Conservation (phyloP, 2,329 filamentous ascomycete species). For the Colletotrichum echinochloae region DNA sequence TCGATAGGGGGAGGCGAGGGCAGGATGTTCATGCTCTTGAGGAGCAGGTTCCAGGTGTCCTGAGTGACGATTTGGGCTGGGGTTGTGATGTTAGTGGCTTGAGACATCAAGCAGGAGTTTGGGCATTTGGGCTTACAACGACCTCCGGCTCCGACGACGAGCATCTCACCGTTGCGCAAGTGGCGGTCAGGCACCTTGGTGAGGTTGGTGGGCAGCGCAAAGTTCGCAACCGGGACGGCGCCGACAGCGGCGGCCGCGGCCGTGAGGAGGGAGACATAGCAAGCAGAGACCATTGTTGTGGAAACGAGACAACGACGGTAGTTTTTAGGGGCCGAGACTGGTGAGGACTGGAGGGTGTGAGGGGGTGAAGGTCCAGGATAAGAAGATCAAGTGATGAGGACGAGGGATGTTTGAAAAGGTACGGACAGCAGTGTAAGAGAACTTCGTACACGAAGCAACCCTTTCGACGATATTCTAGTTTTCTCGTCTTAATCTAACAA, state of each 20-base stretch:
- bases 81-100: background rate
- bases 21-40: slow-evolving; percentile 6
- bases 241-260: slow-evolving; percentile 9
- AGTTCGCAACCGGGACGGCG: slow-evolving; percentile 14
- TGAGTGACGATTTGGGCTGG: slow-evolving; percentile 24
- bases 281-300: slow-evolving; percentile 21
- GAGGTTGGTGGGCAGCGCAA: slow-evolving; percentile 11
- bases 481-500: too few relatives aligned
- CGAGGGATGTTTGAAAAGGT: background rate
- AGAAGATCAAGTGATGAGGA: too few relatives aligned
- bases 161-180: slow-evolving; percentile 17
- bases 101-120: background rate
- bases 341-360: background rate
- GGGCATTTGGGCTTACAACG: slow-evolving; percentile 7
- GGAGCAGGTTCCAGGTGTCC: slow-evolving; percentile 29
- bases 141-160: slow-evolving; percentile 10
- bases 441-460: background rate
- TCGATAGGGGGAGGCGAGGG: slow-evolving; percentile 23
- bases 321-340: too few relatives aligned
- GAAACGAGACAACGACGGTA: background rate
- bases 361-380: too few relatives aligned
- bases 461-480: too few relatives aligned
- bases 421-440: background rate
- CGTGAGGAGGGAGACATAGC: slow-evolving; percentile 16
- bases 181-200: slow-evolving; percentile 9